phyloP scores from a whole-genome alignment of 2,329 filamentous ascomycete genomes.

The Diaporthe eres region DNA sequence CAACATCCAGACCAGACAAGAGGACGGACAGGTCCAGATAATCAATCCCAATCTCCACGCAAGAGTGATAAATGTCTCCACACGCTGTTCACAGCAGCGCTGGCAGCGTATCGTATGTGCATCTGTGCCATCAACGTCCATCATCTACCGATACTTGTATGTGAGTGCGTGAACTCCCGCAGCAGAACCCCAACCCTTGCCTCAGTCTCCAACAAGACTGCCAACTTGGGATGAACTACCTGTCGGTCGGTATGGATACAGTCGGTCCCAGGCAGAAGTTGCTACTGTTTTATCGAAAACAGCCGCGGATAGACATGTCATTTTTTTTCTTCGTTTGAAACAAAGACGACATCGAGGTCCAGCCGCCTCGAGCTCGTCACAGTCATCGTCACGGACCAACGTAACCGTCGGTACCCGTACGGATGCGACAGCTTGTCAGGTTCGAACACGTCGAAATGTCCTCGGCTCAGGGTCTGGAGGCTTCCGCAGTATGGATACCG shows the following conservation, averaged over 20 bases:
- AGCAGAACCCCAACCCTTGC: conserved; percentile 14
- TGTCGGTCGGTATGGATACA: background rate
- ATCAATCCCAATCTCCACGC: background rate
- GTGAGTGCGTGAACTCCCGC: background rate
- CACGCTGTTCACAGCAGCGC: background rate
- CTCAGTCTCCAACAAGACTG: too few species aligned
- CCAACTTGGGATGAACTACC: background rate
- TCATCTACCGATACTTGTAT: background rate
- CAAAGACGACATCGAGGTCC: background rate
- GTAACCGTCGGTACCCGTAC: background rate
- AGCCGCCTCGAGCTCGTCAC: background rate
- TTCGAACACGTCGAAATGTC: background rate
- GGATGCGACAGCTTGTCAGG: background rate
- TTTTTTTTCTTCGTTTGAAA: background rate
- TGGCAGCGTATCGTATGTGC: background rate
- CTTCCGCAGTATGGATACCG: background rate
- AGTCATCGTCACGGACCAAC: background rate
- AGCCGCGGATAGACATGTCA: background rate
- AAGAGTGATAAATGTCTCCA: background rate
- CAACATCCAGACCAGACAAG: background rate
- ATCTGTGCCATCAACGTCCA: background rate
- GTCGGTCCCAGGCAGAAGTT: background rate
- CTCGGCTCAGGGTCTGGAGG: background rate
- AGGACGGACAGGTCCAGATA: background rate
- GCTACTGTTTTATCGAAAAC: background rate